Base-by-base conservation (phyloP, 768 basidiomycete genomes). In the Boletus vermiculosoides region DNA sequence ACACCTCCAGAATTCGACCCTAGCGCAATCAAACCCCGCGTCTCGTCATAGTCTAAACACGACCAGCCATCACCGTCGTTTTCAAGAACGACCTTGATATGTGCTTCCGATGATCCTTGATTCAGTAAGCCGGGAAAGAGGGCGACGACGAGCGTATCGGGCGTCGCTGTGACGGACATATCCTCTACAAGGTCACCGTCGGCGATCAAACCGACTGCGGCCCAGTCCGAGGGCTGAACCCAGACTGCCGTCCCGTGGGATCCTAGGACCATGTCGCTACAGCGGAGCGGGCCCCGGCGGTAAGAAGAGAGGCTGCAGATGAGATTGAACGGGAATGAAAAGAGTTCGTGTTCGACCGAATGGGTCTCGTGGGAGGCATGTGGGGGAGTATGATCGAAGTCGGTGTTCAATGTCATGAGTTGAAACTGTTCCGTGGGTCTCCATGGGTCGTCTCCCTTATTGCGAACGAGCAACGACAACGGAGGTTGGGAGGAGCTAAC, bases 401-500 rank as follows among this genome's bases (percentile, higher is more conserved):
- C 77, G 3, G 77, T 71, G 9, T 72, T 61, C 22, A 87, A 67
- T 6, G 70, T 71, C 74, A 82, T 83, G n/a, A 85, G 66, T 40
- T 82, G 78, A n/a, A 88, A 72, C 11, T 70, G 74, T 64, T 73
- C 71, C 31, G 77, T 74, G 0, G 77, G 67, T 12, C 79, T 69
- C 86, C 86, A 87, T 0, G 84, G 84, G 59, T 88, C 79, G 54
- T 83, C 80, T 59, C 76, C 81, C 64, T 85, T 82, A 33, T 78
- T 75, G 20, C 86, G 82, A 16, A 86, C 68, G 10, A 88, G 76
- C 49, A 88, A 75, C 0, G 80, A 78, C 18, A 86, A 60, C 0
- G 74, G 28, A 22, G 54, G 41, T 13, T 49, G 61, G 34, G 50
- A 33, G 31, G 48, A 36, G 25, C 34, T 11, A 5, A n/a, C 36